Conservation (phyloP, 768 basidiomycete species). For the Suillus ampliporus region DNA sequence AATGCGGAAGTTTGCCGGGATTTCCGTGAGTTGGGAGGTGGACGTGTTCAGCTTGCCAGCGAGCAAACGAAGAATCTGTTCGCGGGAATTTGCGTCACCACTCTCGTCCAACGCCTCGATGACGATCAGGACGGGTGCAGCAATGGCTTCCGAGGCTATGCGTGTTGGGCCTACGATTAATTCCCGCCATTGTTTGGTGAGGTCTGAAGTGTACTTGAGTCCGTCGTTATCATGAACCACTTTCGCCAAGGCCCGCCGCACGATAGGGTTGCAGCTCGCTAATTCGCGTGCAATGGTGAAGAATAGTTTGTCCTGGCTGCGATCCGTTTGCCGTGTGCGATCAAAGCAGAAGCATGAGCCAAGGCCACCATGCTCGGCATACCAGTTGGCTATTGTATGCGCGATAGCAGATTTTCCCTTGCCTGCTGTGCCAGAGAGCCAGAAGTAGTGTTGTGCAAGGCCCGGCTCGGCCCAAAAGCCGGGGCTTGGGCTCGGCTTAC, state of each 20-base stretch:
- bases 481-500: too few relatives aligned
- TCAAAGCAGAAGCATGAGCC: constrained; percentile 23
- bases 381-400: constrained; percentile 18
- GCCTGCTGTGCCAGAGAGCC: constrained; percentile 19
- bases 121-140: constrained; percentile 29
- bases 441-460: too few relatives aligned
- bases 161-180: constrained; percentile 21
- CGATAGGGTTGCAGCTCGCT: background rate
- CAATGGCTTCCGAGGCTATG: constrained; percentile 7
- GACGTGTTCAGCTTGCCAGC: background rate
- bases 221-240: background rate
- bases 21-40: background rate
- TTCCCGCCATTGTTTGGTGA: constrained; percentile 18
- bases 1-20: constrained; percentile 19
- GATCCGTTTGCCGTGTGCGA: constrained; percentile 8
- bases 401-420: constrained; percentile 27
- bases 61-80: constrained; percentile 18
- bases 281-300: background rate
- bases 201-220: background rate
- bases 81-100: constrained; percentile 11
- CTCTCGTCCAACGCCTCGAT: constrained; percentile 31
- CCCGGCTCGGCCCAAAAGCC: too few relatives aligned
- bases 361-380: constrained; percentile 16
- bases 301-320: constrained; percentile 2
- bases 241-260: background rate